Conservation (phyloP, 169 alveolate genomes). For the Amoebophrya sp. region DNA sequence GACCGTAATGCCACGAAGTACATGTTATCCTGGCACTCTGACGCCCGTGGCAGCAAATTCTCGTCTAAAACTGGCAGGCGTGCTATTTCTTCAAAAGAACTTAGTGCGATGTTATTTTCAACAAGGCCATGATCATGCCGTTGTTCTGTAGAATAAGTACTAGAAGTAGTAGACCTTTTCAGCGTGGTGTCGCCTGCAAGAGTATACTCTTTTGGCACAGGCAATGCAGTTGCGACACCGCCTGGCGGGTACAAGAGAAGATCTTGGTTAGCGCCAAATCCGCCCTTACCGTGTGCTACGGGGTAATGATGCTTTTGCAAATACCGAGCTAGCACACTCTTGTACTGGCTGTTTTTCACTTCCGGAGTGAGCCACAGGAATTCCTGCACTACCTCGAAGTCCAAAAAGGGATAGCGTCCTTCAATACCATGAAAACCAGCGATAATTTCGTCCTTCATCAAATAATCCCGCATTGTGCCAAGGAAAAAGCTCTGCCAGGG, state of each 20-base stretch:
- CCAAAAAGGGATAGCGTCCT: slow-evolving; percentile 32
- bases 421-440: slow-evolving; percentile 28
- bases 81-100: no score
- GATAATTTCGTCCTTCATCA: slow-evolving; percentile 33
- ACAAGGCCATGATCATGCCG: no score
- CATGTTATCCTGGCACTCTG: background rate
- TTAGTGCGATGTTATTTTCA: no score
- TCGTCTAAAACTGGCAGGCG: no score
- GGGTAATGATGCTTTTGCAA: background rate
- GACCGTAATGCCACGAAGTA: background rate
- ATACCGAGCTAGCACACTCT: background rate
- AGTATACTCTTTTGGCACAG: background rate
- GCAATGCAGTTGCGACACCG: background rate
- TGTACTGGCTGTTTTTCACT: slow-evolving; percentile 20
- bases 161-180: no score
- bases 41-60: background rate
- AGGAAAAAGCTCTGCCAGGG: slow-evolving; percentile 30
- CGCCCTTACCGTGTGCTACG: background rate
- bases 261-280: slow-evolving; percentile 13
- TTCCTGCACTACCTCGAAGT: slow-evolving; percentile 16
- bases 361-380: background rate
- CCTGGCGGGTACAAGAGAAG: background rate
- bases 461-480: slow-evolving; percentile 27
- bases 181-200: background rate
- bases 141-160: no score